A percentile compares a stretch with the other conserved stretches of the same genome.
Evolutionary conservation across 169 alveolate species (phyloP).

Genomic region (Plasmodium vivax): DNA sequence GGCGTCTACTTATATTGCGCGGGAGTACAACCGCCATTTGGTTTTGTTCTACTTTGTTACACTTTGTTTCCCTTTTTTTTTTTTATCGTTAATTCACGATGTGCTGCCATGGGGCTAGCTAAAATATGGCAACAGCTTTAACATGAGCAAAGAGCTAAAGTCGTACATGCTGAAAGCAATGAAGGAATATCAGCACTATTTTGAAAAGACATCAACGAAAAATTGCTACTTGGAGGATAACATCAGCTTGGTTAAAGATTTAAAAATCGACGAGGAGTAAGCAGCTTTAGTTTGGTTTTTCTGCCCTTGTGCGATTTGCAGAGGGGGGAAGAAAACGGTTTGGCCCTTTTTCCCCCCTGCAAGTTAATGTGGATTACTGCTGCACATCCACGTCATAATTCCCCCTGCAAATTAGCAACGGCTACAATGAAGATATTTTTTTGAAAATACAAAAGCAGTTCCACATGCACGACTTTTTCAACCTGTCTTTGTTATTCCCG

Average conservation of each 20-base stretch:
- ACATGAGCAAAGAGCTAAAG: conserved; percentile 42
- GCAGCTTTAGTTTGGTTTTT: not conserved
- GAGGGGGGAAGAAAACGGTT: not conserved
- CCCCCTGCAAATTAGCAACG: conserved; percentile 17
- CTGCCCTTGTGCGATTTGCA: not conserved
- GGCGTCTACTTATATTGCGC: not conserved
- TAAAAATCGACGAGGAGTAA: conserved; percentile 57
- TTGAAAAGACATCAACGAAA: conserved; percentile 47
- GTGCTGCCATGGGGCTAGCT: not conserved
- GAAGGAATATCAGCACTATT: conserved; percentile 51
- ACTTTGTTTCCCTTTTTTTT: conserved; percentile 1
- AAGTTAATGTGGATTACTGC: too few relatives aligned
- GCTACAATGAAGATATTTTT: conserved; percentile 60
- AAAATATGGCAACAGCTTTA: conserved; percentile 50
- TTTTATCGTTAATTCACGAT: not conserved
- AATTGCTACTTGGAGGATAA: conserved; percentile 55
- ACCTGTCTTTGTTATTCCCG: conserved; percentile 52
- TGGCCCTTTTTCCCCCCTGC: not conserved
- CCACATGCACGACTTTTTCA: conserved; percentile 40
- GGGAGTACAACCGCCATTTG: not conserved
- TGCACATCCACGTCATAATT: not conserved
- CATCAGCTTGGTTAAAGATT: conserved; percentile 27
- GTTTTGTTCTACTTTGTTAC: not conserved
- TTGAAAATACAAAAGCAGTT: conserved; percentile 55
- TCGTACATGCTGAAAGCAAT: conserved; percentile 55